Base-by-base conservation (phyloP, 2,329 filamentous ascomycete species). In the Hypoxylon sp. region DNA sequence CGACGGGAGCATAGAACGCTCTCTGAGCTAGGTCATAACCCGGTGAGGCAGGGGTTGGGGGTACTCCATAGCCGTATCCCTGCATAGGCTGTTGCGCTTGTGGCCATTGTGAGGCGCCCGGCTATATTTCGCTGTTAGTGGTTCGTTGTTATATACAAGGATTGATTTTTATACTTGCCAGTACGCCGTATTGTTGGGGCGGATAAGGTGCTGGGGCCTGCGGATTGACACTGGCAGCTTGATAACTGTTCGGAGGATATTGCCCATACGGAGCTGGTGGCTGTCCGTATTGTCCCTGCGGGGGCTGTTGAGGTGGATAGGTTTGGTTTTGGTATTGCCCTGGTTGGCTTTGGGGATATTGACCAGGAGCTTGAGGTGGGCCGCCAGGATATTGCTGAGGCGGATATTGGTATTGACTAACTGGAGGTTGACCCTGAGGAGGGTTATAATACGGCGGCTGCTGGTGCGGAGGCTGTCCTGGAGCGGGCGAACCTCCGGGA, bases 1-100 rank as follows among this genome's bases (percentile, higher is more conserved):
- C 74, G 10, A 79, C 72, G n/a, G 67, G 75, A 11, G 19, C 31
- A n/a, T 58, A 22, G 39, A 48, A 70, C 6, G 53, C 65, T 47
- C 59, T 68, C 37, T 70, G 63, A 19, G 52, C 51, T 17, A 39
- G 55, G 58, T 70, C 64, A 46, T 68, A 68, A 14, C 68, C 68
- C 42, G 51, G n/a, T 13, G 64, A 70, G 3, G 65, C 44, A 31
- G 65, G 68, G 33, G 65, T 70, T 14, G 67, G 64, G 1, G 61
- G 54, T 33, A 70, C 67, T 11, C 47, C 57, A n/a, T 67, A 70
- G 13, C 60, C 64, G 11, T 70, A 59, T 44, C 63, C 46, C 13
- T 55, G 55, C 17, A 33, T 6, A 10, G 42, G 48, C 17, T 64
- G 31, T 8, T 67, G 57, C 11, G 58, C 29, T 35, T 54, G 68